phyloP scores from a whole-genome alignment of 495 filamentous ascomycete genomes.

The Hypomontagnella monticulosa region DNA sequence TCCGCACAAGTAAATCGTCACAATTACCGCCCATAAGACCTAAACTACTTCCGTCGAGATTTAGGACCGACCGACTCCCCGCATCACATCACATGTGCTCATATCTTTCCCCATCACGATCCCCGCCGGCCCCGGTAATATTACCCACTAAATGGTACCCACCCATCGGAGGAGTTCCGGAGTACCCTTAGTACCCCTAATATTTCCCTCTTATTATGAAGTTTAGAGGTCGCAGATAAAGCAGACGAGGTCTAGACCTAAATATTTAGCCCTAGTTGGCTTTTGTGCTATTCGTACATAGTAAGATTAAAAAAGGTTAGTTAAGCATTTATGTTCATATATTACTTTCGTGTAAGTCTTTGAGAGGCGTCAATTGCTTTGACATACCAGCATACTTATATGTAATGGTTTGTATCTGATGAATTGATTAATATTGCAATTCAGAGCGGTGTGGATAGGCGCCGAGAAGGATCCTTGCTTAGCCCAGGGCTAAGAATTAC shows the following conservation, averaged over 20 bases:
- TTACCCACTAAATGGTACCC: slow-evolving; percentile 5
- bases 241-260: too few species aligned
- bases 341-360: neutral
- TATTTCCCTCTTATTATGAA: neutral
- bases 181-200: slow-evolving; percentile 3
- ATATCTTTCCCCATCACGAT: slow-evolving; percentile 17
- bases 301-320: too few species aligned
- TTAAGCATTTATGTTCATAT: too few species aligned
- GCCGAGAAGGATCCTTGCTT: neutral
- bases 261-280: neutral
- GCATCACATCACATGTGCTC: slow-evolving; percentile 11
- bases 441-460: slow-evolving; percentile 4
- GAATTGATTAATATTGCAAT: neutral
- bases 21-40: slow-evolving; percentile 10
- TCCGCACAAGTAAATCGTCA: neutral
- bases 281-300: neutral
- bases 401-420: slow-evolving; percentile 9
- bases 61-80: slow-evolving; percentile 12
- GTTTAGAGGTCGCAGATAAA: too few species aligned
- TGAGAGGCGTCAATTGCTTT: neutral
- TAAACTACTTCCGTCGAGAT: slow-evolving; percentile 17
- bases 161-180: slow-evolving; percentile 25
- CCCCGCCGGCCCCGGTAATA: slow-evolving; percentile 22
- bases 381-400: slow-evolving; percentile 3
- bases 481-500: neutral